These are phyloP conservation scores for Tubosaeta brunneosetosa DNA, from an alignment of 768 basidiomycete genomes.

Conservation along the genomic window DNA sequence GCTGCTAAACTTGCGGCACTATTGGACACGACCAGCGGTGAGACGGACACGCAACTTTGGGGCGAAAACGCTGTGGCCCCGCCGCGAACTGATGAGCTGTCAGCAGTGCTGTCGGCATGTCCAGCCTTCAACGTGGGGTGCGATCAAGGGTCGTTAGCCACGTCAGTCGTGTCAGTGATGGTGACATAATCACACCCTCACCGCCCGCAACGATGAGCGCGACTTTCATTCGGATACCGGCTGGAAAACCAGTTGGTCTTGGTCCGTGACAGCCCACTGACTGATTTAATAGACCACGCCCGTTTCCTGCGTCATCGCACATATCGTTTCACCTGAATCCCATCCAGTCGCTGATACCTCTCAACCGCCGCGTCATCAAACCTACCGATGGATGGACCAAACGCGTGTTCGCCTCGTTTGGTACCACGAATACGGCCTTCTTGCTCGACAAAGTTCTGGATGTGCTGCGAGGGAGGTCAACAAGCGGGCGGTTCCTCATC, in stretches of 20 bases:
- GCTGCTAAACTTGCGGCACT: background rate
- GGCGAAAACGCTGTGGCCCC: slow-evolving; percentile 11
- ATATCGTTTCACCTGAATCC: slow-evolving; percentile 24
- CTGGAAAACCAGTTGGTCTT: too few species aligned
- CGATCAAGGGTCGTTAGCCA: too few species aligned
- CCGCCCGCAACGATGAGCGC: slow-evolving; percentile 20
- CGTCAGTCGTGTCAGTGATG: slow-evolving; percentile 1
- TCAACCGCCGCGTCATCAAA: slow-evolving; percentile 14
- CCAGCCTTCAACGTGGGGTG: too few species aligned
- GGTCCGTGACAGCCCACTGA: background rate
- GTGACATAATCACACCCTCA: slow-evolving; percentile 20
- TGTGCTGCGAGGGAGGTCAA: slow-evolving; percentile 7
- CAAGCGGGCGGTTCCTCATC: background rate
- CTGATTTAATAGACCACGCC: slow-evolving; percentile 8
- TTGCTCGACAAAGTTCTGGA: slow-evolving; percentile 20
- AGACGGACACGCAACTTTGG: slow-evolving; percentile 10
- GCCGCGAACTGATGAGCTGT: background rate
- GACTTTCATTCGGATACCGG: background rate
- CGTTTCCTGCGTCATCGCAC: slow-evolving; percentile 25
- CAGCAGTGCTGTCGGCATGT: background rate
- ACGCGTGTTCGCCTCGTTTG: slow-evolving; percentile 23
- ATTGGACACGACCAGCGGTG: too few species aligned
- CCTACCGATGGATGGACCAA: slow-evolving; percentile 23
- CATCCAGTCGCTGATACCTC: slow-evolving; percentile 19
- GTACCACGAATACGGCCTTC: slow-evolving; percentile 23